Percentiles rank a stretch among this genome's conserved stretches.
phyloP scores from a whole-genome alignment of 371 early-diverging fungal species.

The Mucor plumbeus region DNA sequence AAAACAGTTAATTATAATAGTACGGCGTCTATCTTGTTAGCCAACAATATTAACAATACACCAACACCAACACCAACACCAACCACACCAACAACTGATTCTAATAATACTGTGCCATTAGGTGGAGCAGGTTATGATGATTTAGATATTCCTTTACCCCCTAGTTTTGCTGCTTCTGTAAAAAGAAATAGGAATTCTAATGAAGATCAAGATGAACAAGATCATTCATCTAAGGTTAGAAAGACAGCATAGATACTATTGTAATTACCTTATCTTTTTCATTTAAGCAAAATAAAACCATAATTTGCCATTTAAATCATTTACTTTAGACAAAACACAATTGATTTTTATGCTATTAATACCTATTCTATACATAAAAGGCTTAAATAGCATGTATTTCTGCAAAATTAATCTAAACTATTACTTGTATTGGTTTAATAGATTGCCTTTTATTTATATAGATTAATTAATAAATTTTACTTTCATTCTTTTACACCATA shows the following conservation, averaged over 20 bases:
- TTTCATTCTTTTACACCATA: no score
- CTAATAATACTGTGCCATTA: conserved; percentile 8
- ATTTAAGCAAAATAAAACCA: no score
- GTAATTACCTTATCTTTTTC: no score
- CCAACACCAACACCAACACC: background rate
- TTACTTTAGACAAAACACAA: no score
- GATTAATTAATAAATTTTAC: no score
- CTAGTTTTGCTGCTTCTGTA: conserved; percentile 16
- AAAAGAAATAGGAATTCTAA: conserved; percentile 15
- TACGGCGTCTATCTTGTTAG: conserved; percentile 8
- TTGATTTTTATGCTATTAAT: no score
- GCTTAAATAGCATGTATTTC: no score
- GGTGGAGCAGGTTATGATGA: conserved; percentile 34
- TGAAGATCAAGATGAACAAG: background rate
- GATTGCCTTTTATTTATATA: no score
- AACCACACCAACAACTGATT: background rate
- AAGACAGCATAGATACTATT: background rate
- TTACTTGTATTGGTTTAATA: no score
- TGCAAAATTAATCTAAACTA: no score
- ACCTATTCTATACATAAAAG: no score
- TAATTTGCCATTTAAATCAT: no score
- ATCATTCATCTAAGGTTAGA: background rate
- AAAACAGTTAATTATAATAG: conserved; percentile 22
- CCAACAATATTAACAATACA: conserved; percentile 3
- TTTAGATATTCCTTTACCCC: conserved; percentile 22